Conservation (phyloP, 2,329 filamentous ascomycete species). For the Colletotrichum tanaceti region DNA sequence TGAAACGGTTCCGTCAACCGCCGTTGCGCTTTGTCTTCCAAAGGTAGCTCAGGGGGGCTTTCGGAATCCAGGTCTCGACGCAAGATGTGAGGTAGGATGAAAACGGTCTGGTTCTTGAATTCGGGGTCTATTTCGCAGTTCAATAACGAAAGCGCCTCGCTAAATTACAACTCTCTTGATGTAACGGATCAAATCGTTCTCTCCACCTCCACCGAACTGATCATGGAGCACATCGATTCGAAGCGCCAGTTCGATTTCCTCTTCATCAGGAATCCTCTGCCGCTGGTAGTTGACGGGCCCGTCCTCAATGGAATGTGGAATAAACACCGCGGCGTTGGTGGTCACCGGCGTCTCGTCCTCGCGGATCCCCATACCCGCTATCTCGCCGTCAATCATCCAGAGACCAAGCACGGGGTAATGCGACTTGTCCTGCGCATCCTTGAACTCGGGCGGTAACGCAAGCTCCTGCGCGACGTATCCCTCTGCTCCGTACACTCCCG, state of each 20-base stretch:
- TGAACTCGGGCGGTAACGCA: constrained; percentile 17
- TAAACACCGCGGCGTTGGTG: constrained; percentile 16
- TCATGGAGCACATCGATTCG: constrained; percentile 3
- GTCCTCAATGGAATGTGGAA: constrained; percentile 17
- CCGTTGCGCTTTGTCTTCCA: no score
- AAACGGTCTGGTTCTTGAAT: no score
- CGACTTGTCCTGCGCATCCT: neutral
- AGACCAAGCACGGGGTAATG: constrained; percentile 14
- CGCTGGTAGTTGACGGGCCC: constrained; percentile 1
- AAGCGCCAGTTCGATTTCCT: constrained; percentile 3
- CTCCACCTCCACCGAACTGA: neutral
- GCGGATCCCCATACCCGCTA: constrained; percentile 3
- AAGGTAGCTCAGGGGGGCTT: no score
- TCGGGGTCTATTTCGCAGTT: neutral
- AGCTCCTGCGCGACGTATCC: constrained; percentile 10
- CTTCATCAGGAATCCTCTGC: neutral
- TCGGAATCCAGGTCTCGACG: no score
- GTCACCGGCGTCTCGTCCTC: constrained; percentile 8
- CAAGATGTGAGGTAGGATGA: no score
- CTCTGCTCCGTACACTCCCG: constrained; percentile 5
- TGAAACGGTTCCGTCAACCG: no score
- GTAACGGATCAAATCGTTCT: constrained; percentile 10
- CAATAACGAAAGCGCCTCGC: neutral
- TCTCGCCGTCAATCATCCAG: constrained; percentile 17
- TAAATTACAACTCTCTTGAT: constrained; percentile 19